These are phyloP conservation scores for Neonectria sp. DNA, from an alignment of 2,329 filamentous ascomycete species.

Conservation along the genomic window DNA sequence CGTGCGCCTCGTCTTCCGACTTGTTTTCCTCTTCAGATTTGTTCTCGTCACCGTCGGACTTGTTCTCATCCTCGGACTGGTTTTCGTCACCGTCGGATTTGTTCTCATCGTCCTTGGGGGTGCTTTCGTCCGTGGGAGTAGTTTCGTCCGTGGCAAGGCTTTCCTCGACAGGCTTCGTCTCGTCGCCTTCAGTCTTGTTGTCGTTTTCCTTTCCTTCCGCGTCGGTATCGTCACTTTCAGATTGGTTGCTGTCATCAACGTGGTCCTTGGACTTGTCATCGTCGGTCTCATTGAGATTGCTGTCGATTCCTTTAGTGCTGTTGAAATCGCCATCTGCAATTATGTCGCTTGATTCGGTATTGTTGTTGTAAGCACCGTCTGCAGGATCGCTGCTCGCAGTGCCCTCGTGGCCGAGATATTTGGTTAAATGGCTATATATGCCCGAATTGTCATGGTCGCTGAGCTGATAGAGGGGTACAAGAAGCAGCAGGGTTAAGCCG, in stretches of 20 bases:
- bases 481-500: constrained; percentile 48
- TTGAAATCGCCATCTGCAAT: neutral
- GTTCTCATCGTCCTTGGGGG: neutral
- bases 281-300: constrained; percentile 24
- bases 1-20: constrained; percentile 6
- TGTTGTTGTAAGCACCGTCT: constrained; percentile 49
- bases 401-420: constrained; percentile 48
- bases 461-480: constrained; percentile 51
- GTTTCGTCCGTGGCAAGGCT: neutral
- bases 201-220: constrained; percentile 19
- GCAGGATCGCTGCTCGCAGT: constrained; percentile 57
- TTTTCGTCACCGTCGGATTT: neutral
- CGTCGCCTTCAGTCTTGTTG: neutral
- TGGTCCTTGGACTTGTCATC: constrained; percentile 20
- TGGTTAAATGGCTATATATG: constrained; percentile 50
- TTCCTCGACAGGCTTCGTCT: constrained; percentile 1
- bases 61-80: neutral
- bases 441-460: constrained; percentile 46
- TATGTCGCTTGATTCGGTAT: constrained; percentile 46
- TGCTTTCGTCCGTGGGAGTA: neutral
- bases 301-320: neutral
- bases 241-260: constrained; percentile 24
- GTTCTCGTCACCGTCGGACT: neutral
- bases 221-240: constrained; percentile 31
- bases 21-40: neutral